Base-by-base conservation (phyloP, 2,329 filamentous ascomycete genomes). In the Anthostomella pinea region DNA sequence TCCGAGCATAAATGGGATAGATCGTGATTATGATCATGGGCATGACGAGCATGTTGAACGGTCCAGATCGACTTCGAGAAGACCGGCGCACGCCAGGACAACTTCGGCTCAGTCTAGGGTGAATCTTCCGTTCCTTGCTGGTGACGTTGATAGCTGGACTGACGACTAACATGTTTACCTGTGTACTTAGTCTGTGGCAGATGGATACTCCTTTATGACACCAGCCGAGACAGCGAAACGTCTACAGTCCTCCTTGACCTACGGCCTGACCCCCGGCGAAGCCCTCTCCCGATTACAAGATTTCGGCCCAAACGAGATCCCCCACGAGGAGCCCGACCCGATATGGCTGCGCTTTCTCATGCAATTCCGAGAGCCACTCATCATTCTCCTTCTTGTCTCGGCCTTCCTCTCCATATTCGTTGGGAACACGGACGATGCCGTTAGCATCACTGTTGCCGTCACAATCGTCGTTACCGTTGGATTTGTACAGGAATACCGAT, bases 381-480 rank as follows among this genome's bases (percentile, higher is more conserved):
- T 98, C 46, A 66, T 97, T 15, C 75, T 98, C n/a, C 75, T 98
- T 11, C 77, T 98, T 15, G 85, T 81, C 6, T 97, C 93, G 3
- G 91, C 93, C 1, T 83, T 77, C 13, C 84, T 95, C 24, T 97
- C 91, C 0, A 79, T 97, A 31, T 65, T 97, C 27, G 84, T 98
- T 63, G 89, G 90, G 33, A 98, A 98, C 58, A 81, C 83, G 58
- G 91, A 97, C 54, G 94, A 98, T 67, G 91, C 91, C 5, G 69
- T 98, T 53, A 97, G 91, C 63, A 98, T 98, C 57, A 86, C 91
- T 0, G 82, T 95, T 20, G 93, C 93, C 2, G 93, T 98, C 15
- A 95, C 90, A 17, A 98, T 98, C 52, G 93, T 98, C 5, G 90
- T 98, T 16, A 85, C 85, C 0, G 93, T 98, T 26, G 93, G 91